These are phyloP conservation scores for Kwoniella newhampshirensis DNA, from an alignment of 768 basidiomycete genomes.

Conservation along the genomic window DNA sequence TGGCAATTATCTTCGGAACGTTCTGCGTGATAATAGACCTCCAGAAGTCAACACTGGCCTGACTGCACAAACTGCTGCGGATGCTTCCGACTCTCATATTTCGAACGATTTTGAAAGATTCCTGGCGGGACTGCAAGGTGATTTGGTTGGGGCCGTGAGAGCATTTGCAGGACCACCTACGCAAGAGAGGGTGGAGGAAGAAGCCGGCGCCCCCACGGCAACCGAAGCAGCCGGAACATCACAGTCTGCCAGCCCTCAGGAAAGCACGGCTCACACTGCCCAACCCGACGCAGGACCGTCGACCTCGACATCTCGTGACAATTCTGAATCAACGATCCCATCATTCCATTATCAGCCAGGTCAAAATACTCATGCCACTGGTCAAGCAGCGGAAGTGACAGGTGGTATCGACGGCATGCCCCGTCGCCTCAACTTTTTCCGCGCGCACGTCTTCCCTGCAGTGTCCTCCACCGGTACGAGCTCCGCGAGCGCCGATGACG, in stretches of 20 bases:
- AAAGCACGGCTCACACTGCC: not conserved
- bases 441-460: conserved; percentile 43
- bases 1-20: conserved; percentile 57
- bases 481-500: conserved; percentile 10
- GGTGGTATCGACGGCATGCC: conserved; percentile 31
- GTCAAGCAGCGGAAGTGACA: conserved; percentile 12
- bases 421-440: conserved; percentile 43
- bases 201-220: conserved; percentile 12
- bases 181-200: not conserved
- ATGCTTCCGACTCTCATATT: conserved; percentile 2
- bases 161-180: conserved; percentile 29
- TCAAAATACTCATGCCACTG: conserved; percentile 14
- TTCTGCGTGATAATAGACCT: conserved; percentile 37
- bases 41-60: conserved; percentile 51
- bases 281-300: not conserved
- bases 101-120: conserved; percentile 33
- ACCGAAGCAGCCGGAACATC: conserved; percentile 7
- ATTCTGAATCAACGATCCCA: conserved; percentile 3
- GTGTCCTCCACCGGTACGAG: not conserved
- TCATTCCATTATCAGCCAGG: conserved; percentile 30
- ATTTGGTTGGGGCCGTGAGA: conserved; percentile 33
- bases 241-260: not conserved
- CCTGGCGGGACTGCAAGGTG: conserved; percentile 31
- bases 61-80: not conserved
- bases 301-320: not conserved